Base-by-base conservation (phyloP, 164 flowering plant species). In the Nymphaea colorata region DNA sequence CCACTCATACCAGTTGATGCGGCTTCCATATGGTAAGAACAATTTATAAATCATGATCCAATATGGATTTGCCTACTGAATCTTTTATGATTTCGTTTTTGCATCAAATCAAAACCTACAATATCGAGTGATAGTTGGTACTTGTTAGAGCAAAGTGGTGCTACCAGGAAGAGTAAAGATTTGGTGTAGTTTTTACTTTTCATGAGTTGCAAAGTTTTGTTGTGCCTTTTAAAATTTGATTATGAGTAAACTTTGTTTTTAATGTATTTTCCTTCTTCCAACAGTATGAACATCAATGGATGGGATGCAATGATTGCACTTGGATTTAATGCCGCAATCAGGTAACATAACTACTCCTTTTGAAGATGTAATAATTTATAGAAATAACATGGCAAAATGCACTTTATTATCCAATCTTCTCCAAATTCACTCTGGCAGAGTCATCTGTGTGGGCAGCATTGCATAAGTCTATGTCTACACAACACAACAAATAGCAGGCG, bases 261-360 rank as follows among this genome's bases (percentile, higher is more conserved):
- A 47, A 6, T 7, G 7, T 12, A 47, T 25, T 60, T 5, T n/a
- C 55, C 11, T 47, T 47, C 55, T 25, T 17, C 59, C 70, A 75
- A 70, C 81, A 86, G 90, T 73, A 86, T 87, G 88, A 84, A 85
- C 81, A 78, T 87, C 51, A 73, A 81, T 57, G 88, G 93, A 67
- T 86, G 88, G 87, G 82, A 83, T 69, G 75, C 78, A 0, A 87
- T 83, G 88, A 80, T 87, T 63, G 83, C 86, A 12, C 41, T 87
- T 42, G 93, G 90, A 41, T 87, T 86, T 79, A 87, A 86, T 72
- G 90, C 90, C 53, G 93, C 93, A 42, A 83, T 87, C 61, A 84
- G 90, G 88, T 83, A 16, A 63, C 17, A 63, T 43, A 15, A 42
- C 16, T 45, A 11, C 4, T 60, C 61, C 16, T 11, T 17, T 25